Percentiles rank a stretch among this genome's conserved stretches.
Evolutionary conservation across 257 asterid genomes (phyloP).

Genomic region (Schizonepeta tenuifolia): DNA sequence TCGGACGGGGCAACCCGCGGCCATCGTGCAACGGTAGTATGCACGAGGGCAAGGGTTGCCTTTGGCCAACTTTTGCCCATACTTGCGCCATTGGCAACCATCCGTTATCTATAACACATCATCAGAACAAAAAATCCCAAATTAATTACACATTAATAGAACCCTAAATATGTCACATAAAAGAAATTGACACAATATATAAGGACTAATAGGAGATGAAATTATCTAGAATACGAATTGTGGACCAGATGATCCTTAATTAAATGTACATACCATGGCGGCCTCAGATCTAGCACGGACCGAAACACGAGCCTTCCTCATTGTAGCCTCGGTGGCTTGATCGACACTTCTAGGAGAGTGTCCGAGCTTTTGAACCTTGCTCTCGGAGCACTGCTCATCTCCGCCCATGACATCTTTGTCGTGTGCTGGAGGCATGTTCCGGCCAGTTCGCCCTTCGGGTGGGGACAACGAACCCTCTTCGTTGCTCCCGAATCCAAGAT

Average conservation of each 20-base stretch:
- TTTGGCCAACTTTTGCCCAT: slow-evolving; percentile 96
- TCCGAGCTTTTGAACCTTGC: slow-evolving; percentile 51
- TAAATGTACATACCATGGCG: slow-evolving; percentile 57
- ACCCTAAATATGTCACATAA: not conserved
- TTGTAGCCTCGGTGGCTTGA: slow-evolving; percentile 87
- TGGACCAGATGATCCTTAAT: not conserved
- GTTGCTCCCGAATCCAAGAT: slow-evolving; percentile 61
- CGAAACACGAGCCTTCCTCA: slow-evolving; percentile 98
- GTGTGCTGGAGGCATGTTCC: slow-evolving; percentile 43
- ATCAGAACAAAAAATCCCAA: not conserved
- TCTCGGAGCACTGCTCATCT: slow-evolving; percentile 49
- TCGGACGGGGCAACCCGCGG: slow-evolving; percentile 90
- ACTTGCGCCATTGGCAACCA: slow-evolving; percentile 98
- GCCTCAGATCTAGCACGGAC: slow-evolving; percentile 95
- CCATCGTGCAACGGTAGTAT: slow-evolving; percentile 97
- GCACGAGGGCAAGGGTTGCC: slow-evolving; percentile 99
- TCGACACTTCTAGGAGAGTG: slow-evolving; percentile 53
- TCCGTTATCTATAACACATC: slow-evolving; percentile 64
- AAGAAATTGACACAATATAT: not conserved
- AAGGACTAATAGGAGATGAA: not conserved
- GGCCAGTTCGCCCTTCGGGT: slow-evolving; percentile 53
- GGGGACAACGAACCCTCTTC: slow-evolving; percentile 65
- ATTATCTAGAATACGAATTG: not conserved
- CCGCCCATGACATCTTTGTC: slow-evolving; percentile 41
- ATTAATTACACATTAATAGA: not conserved